These are phyloP conservation scores for Cucurbita moschata DNA, from an alignment of 306 rosid genomes.

Conservation along the genomic window DNA sequence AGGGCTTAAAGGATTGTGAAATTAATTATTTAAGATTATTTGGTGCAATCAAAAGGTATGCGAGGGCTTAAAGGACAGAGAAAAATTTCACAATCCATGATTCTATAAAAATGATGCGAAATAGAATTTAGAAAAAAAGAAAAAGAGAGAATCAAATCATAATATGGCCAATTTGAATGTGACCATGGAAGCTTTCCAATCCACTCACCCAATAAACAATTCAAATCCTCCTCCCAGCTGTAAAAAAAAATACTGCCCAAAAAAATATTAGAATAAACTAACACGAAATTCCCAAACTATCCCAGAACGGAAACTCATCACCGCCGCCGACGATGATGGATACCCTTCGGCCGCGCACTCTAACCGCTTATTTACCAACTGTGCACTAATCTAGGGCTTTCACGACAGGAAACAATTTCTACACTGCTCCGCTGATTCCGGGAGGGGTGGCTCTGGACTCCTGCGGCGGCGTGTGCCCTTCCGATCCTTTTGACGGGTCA, in stretches of 20 bases:
- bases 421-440: not conserved
- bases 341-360: not conserved
- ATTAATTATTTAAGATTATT: too few species aligned
- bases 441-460: conserved; percentile 65
- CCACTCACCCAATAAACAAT: not conserved
- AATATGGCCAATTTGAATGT: not conserved
- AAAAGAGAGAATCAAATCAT: not conserved
- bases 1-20: not conserved
- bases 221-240: conserved; percentile 2
- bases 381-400: not conserved
- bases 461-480: conserved; percentile 68
- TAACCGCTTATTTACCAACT: not conserved
- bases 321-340: not conserved
- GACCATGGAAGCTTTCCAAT: not conserved
- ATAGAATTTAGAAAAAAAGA: not conserved
- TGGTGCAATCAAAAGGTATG: too few species aligned
- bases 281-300: not conserved
- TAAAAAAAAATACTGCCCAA: not conserved
- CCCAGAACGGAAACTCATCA: not conserved
- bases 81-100: not conserved
- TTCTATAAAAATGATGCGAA: not conserved
- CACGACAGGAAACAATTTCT: not conserved
- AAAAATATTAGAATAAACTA: not conserved
- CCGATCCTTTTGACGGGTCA: conserved; percentile 89
- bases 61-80: not conserved